Evolutionary conservation across 2,329 filamentous ascomycete genomes (phyloP).

Genomic region (Sporothrix mexicana): DNA sequence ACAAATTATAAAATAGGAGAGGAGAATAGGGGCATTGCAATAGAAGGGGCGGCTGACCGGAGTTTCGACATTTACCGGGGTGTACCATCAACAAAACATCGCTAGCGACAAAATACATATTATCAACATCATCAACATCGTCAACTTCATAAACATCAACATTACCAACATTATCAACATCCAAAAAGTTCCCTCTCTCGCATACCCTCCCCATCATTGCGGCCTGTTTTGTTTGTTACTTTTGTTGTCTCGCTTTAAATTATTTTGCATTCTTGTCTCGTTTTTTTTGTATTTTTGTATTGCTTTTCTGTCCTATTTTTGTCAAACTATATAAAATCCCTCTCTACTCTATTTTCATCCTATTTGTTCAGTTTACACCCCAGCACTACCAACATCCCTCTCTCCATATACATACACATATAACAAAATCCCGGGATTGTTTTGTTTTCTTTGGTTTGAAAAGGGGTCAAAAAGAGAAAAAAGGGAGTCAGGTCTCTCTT

Average conservation of each 20-base stretch:
- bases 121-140: neutral
- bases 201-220: neutral
- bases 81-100: slow-evolving; percentile 31
- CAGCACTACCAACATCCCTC: neutral
- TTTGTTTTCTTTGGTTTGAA: neutral
- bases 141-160: slow-evolving; percentile 3
- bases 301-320: neutral
- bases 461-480: neutral
- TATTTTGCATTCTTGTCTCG: neutral
- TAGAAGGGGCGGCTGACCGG: slow-evolving; percentile 12
- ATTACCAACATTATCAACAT: neutral
- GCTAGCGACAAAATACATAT: neutral
- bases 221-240: neutral
- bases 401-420: slow-evolving; percentile 19
- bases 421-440: neutral
- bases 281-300: neutral
- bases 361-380: neutral
- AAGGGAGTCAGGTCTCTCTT: neutral
- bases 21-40: neutral
- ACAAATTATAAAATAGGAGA: slow-evolving; percentile 11
- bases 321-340: neutral
- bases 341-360: slow-evolving; percentile 16
- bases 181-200: neutral
- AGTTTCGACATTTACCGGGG: slow-evolving; percentile 3
- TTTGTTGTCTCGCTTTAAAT: neutral